Evolutionary conservation across 805 yeast species (phyloP).

Genomic region (Kluyveromyces siamensis): DNA sequence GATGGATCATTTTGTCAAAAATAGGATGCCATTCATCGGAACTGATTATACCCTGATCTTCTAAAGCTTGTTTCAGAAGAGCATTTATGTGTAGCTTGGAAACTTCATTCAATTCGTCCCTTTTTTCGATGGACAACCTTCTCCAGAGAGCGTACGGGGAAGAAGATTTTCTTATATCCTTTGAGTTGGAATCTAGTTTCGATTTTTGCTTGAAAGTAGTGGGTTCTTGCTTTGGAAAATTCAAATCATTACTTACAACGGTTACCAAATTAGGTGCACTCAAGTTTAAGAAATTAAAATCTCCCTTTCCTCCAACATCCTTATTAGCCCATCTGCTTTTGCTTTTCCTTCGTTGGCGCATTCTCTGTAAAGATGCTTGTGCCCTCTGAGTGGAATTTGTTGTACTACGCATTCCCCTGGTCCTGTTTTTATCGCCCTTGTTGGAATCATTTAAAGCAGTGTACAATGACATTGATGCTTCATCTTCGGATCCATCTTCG

Average conservation of each 20-base stretch:
- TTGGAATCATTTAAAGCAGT: slow-evolving; percentile 39
- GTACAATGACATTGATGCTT: slow-evolving; percentile 58
- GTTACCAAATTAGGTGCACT: slow-evolving; percentile 28
- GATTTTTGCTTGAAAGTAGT: slow-evolving; percentile 1
- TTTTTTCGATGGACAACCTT: slow-evolving; percentile 10
- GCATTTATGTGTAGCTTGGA: slow-evolving; percentile 37
- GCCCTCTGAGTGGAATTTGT: slow-evolving; percentile 52
- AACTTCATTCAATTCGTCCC: slow-evolving; percentile 29
- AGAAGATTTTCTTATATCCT: slow-evolving; percentile 5
- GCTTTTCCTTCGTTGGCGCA: slow-evolving; percentile 49
- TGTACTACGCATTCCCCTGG: slow-evolving; percentile 30
- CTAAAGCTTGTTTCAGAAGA: slow-evolving; percentile 49
- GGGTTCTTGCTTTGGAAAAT: slow-evolving; percentile 2
- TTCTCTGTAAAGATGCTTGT: slow-evolving; percentile 53
- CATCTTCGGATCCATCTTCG: slow-evolving; percentile 40
- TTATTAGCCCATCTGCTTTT: slow-evolving; percentile 33
- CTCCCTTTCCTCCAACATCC: slow-evolving; percentile 20
- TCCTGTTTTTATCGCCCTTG: slow-evolving; percentile 26
- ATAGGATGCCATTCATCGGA: slow-evolving; percentile 50
- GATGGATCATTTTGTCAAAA: slow-evolving; percentile 41
- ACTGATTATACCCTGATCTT: slow-evolving; percentile 45
- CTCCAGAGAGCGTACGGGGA: slow-evolving; percentile 5
- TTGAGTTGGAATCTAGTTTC: slow-evolving; percentile 4
- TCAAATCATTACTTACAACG: slow-evolving; percentile 12
- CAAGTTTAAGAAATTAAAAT: slow-evolving; percentile 16